Evolutionary conservation across 1,284 basidiomycete species (phyloP).

Genomic region (Apiotrichum laibachii): DNA sequence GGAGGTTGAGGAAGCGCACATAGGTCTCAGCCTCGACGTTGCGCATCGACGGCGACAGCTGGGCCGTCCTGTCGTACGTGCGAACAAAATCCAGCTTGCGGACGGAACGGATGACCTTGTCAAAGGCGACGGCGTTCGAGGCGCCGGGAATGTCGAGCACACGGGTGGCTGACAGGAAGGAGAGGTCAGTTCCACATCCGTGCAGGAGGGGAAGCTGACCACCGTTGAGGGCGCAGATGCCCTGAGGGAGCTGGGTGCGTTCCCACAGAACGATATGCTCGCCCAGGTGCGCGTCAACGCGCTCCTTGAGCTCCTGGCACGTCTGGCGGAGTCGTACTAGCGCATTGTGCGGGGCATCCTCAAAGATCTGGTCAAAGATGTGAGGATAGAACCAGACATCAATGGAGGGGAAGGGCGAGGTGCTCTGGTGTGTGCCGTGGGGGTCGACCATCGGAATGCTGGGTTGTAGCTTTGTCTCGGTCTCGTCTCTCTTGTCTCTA

Average conservation of each 20-base stretch:
- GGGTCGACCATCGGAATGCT: neutral
- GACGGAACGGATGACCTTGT: neutral
- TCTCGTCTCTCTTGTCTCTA: no score
- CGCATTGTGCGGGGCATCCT: neutral
- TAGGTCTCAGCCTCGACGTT: neutral
- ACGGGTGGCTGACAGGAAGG: neutral
- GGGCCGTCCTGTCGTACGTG: neutral
- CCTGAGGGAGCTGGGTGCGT: neutral
- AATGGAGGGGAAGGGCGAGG: neutral
- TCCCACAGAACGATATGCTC: neutral
- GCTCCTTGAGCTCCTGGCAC: neutral
- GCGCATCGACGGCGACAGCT: neutral
- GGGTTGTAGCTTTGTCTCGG: neutral
- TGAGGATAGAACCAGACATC: neutral
- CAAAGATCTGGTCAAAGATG: slow-evolving; percentile 1
- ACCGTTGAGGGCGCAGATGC: neutral
- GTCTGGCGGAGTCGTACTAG: neutral
- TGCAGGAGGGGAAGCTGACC: neutral
- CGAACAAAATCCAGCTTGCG: neutral
- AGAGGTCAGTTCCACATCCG: neutral
- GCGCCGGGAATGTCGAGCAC: neutral
- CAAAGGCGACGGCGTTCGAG: neutral
- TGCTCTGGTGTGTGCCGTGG: neutral
- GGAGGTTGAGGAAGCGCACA: neutral
- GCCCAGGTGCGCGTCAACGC: neutral